These are phyloP conservation scores for Diplocarpon mali DNA, from an alignment of 2,329 filamentous ascomycete species.

Conservation along the genomic window DNA sequence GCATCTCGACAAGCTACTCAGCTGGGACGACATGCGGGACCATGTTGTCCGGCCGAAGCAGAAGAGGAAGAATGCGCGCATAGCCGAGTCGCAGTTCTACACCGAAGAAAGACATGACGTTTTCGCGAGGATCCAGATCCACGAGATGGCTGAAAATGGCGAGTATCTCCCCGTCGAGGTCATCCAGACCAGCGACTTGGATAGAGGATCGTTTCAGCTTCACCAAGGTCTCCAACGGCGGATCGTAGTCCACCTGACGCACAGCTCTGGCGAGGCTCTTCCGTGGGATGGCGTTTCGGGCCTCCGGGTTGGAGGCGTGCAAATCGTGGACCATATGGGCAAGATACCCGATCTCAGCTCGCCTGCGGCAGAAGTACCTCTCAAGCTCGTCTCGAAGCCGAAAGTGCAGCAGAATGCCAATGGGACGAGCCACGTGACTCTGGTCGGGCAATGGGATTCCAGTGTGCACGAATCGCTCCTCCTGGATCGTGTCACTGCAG, in stretches of 20 bases:
- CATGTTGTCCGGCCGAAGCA: slow-evolving; percentile 48
- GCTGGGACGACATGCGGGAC: slow-evolving; percentile 98
- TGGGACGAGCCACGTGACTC: slow-evolving; percentile 74
- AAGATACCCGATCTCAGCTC: slow-evolving; percentile 72
- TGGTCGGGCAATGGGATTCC: slow-evolving; percentile 94
- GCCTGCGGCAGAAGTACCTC: slow-evolving; percentile 58
- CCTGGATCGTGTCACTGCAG: slow-evolving; percentile 85
- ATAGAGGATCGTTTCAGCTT: slow-evolving; percentile 85
- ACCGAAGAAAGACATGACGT: slow-evolving; percentile 91
- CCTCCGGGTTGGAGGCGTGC: slow-evolving; percentile 69
- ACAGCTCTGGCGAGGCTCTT: slow-evolving; percentile 78
- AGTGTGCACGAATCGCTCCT: slow-evolving; percentile 85
- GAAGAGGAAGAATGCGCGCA: slow-evolving; percentile 45
- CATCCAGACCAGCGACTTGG: slow-evolving; percentile 70
- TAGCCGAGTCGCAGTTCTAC: slow-evolving; percentile 87
- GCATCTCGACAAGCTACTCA: slow-evolving; percentile 93
- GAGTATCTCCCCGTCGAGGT: slow-evolving; percentile 91
- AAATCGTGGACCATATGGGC: slow-evolving; percentile 73
- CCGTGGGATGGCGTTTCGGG: slow-evolving; percentile 78
- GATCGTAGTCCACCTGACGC: slow-evolving; percentile 77
- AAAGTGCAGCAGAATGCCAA: slow-evolving; percentile 77
- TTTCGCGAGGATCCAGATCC: slow-evolving; percentile 75
- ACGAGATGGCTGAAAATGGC: slow-evolving; percentile 84
- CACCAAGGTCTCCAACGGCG: slow-evolving; percentile 90
- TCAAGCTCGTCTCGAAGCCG: slow-evolving; percentile 70